These are phyloP conservation scores for Staphylotrichum longicolle DNA, from an alignment of 495 filamentous ascomycete genomes.

Conservation along the genomic window DNA sequence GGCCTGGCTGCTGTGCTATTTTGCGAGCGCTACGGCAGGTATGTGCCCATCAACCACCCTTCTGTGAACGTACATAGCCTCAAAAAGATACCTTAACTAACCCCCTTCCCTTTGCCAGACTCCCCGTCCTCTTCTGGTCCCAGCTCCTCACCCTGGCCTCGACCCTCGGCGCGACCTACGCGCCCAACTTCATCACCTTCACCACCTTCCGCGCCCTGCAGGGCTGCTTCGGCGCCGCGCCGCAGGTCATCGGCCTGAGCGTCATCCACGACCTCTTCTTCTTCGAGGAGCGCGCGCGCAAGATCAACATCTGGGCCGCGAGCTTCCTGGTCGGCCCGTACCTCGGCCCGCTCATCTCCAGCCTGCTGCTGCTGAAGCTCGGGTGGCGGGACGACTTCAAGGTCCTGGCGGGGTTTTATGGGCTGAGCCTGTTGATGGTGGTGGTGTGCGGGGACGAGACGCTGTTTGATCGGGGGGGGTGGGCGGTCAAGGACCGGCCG, in stretches of 20 bases:
- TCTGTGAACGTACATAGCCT: not conserved
- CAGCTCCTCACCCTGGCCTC: constrained; percentile 49
- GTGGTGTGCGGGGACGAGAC: constrained; percentile 51
- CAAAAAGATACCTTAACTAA: too few relatives aligned
- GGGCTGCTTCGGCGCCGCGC: constrained; percentile 44
- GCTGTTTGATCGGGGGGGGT: constrained; percentile 37
- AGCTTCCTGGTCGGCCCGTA: constrained; percentile 56
- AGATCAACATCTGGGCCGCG: constrained; percentile 60
- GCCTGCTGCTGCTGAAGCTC: constrained; percentile 42
- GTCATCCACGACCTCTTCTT: constrained; percentile 58
- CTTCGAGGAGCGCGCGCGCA: constrained; percentile 58
- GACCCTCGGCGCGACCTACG: constrained; percentile 28
- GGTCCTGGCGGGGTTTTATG: constrained; percentile 48
- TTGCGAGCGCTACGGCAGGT: constrained; percentile 45
- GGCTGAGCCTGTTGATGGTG: constrained; percentile 42
- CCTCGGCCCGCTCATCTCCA: constrained; percentile 56
- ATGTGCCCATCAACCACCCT: not conserved
- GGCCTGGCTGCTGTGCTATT: constrained; percentile 53
- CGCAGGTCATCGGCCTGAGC: constrained; percentile 57
- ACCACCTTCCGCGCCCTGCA: constrained; percentile 54
- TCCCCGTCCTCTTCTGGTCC: constrained; percentile 53
- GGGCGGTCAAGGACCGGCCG: not conserved
- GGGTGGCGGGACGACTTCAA: constrained; percentile 48
- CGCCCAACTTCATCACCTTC: constrained; percentile 47
- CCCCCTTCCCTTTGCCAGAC: constrained; percentile 25